Evolutionary conservation across 352 stramenopile species (phyloP).

Genomic region (Globisporangium cederbergense): DNA sequence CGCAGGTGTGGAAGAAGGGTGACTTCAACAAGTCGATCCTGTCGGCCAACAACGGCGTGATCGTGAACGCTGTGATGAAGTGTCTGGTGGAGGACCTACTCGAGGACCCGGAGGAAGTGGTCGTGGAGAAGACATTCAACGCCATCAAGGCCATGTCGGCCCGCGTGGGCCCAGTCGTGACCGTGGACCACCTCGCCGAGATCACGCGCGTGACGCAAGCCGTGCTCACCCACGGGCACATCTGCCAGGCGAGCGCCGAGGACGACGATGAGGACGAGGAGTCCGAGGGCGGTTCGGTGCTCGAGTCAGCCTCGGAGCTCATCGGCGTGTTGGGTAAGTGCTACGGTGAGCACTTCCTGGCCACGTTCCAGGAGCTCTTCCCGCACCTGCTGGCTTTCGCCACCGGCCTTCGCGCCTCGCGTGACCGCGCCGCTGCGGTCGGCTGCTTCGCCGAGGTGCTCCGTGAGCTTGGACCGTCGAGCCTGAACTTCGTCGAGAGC

Average conservation of each 20-base stretch:
- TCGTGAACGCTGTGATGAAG: constrained; percentile 78
- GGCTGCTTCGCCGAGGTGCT: constrained; percentile 95
- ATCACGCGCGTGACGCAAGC: constrained; percentile 86
- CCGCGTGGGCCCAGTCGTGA: constrained; percentile 90
- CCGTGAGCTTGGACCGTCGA: constrained; percentile 81
- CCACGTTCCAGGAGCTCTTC: constrained; percentile 90
- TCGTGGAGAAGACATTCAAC: constrained; percentile 96
- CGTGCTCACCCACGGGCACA: constrained; percentile 86
- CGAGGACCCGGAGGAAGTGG: constrained; percentile 72
- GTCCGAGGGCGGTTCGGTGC: constrained; percentile 91
- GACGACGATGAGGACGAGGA: constrained; percentile 92
- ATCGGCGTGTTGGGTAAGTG: constrained; percentile 92
- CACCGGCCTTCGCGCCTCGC: constrained; percentile 86
- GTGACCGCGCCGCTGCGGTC: constrained; percentile 92
- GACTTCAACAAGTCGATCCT: constrained; percentile 80
- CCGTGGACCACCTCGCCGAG: constrained; percentile 77
- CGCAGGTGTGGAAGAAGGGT: constrained; percentile 81
- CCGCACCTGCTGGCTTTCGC: constrained; percentile 89
- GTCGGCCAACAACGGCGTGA: constrained; percentile 71
- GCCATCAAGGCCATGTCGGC: constrained; percentile 95
- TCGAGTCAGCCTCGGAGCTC: constrained; percentile 93
- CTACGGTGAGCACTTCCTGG: constrained; percentile 91
- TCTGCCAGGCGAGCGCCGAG: constrained; percentile 87
- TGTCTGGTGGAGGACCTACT: constrained; percentile 73
- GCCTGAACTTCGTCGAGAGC: constrained; percentile 82